Percentiles rank a stretch among this genome's conserved stretches.
These are phyloP conservation scores for Diplotaxis tenuifolia DNA, from an alignment of 345 rosid genomes.

Conservation along the genomic window DNA sequence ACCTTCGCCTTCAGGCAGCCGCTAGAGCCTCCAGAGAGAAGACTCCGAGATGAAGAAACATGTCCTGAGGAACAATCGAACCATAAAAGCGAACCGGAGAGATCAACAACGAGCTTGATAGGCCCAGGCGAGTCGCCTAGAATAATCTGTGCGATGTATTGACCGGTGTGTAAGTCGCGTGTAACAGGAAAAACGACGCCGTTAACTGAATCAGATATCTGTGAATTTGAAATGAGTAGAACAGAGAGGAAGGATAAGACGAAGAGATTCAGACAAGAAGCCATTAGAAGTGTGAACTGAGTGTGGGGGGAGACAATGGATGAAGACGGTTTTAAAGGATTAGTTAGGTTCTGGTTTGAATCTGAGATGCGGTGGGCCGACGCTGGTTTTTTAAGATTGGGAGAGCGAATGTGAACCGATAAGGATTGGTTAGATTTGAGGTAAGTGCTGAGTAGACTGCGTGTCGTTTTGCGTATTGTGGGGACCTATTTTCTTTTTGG, in stretches of 20 bases:
- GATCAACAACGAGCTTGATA: slow-evolving; percentile 54
- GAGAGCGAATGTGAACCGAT: slow-evolving; percentile 15
- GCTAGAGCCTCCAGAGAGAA: slow-evolving; percentile 51
- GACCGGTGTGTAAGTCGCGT: slow-evolving; percentile 56
- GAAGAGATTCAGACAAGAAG: slow-evolving; percentile 10
- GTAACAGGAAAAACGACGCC: slow-evolving; percentile 42
- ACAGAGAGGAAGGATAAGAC: background rate
- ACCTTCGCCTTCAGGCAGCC: slow-evolving; percentile 46
- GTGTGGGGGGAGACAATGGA: background rate
- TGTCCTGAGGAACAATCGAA: slow-evolving; percentile 39
- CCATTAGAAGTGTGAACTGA: slow-evolving; percentile 21
- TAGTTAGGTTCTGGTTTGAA: background rate
- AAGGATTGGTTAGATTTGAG: slow-evolving; percentile 37
- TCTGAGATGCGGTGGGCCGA: slow-evolving; percentile 39
- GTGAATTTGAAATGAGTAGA: slow-evolving; percentile 13
- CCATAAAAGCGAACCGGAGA: slow-evolving; percentile 56
- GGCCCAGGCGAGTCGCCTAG: slow-evolving; percentile 38
- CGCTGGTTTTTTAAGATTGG: slow-evolving; percentile 23
- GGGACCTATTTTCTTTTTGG: slow-evolving; percentile 20
- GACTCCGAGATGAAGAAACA: slow-evolving; percentile 28
- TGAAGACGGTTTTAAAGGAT: slow-evolving; percentile 9
- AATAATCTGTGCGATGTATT: slow-evolving; percentile 53
- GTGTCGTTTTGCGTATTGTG: slow-evolving; percentile 37
- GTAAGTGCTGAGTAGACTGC: slow-evolving; percentile 40
- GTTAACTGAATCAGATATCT: slow-evolving; percentile 12